phyloP scores from a whole-genome alignment of 306 rosid genomes.

The Pueraria montana region DNA sequence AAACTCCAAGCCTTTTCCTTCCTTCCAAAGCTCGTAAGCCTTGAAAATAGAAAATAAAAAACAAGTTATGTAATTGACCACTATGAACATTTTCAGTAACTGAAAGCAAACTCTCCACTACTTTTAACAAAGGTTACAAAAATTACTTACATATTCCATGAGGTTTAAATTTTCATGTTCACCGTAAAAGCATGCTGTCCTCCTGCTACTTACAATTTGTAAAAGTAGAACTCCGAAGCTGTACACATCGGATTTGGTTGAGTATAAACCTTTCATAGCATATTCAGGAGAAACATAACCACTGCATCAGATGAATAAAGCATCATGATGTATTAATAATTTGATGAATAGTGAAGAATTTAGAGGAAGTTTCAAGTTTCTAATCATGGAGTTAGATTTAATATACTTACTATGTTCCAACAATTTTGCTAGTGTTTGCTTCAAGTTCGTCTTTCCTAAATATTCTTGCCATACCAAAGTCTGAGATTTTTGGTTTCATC shows the following conservation, averaged over 20 bases:
- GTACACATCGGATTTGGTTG: conserved; percentile 52
- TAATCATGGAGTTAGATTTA: neutral
- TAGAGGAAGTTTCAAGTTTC: neutral
- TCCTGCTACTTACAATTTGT: conserved; percentile 54
- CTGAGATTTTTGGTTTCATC: conserved; percentile 55
- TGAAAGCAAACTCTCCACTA: neutral
- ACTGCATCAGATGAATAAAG: conserved; percentile 24
- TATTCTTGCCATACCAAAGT: conserved; percentile 56
- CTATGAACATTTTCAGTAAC: neutral
- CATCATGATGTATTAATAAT: neutral
- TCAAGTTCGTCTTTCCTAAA: conserved; percentile 39
- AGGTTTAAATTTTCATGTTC: conserved; percentile 19
- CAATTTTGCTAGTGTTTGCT: conserved; percentile 53
- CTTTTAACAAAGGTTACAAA: neutral
- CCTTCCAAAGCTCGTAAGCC: conserved; percentile 53
- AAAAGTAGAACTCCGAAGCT: conserved; percentile 56
- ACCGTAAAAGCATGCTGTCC: conserved; percentile 18
- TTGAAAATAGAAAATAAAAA: too few relatives aligned
- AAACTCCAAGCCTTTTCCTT: conserved; percentile 48
- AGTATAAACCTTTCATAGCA: conserved; percentile 37
- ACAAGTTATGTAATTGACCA: neutral
- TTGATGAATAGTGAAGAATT: neutral
- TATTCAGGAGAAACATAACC: conserved; percentile 57
- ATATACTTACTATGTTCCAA: conserved; percentile 55
- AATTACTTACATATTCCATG: conserved; percentile 49